Conservation (phyloP, 768 basidiomycete genomes). For the Tricholoma sp. region DNA sequence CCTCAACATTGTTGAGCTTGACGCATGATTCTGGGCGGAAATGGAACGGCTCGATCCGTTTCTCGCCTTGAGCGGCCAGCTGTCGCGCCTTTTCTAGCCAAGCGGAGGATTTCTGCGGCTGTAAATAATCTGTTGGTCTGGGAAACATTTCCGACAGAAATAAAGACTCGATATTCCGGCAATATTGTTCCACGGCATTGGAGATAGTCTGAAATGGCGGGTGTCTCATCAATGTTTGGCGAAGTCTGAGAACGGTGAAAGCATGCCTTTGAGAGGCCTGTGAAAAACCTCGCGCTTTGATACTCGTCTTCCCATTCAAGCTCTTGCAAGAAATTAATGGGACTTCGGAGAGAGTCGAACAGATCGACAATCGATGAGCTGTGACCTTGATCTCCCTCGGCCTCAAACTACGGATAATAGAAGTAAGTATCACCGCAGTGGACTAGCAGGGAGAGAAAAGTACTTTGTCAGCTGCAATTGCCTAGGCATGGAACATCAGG, state of each 20-base stretch:
- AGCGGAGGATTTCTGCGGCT: conserved; percentile 82
- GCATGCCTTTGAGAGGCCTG: conserved; percentile 78
- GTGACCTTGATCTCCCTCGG: conserved; percentile 74
- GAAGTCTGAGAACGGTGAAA: not conserved
- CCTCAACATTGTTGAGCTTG: conserved; percentile 96
- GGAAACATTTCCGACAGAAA: conserved; percentile 98
- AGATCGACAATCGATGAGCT: conserved; percentile 98
- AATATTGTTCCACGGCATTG: conserved; percentile 90
- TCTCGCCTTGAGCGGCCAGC: conserved; percentile 73
- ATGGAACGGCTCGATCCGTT: conserved; percentile 92
- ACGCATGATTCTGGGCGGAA: conserved; percentile 93
- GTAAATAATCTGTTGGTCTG: conserved; percentile 68
- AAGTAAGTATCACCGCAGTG: conserved; percentile 3
- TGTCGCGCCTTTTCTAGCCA: conserved; percentile 85
- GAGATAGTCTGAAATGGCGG: conserved; percentile 65
- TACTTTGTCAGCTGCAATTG: conserved; percentile 63
- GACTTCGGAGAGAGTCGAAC: conserved; percentile 89
- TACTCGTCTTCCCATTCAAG: conserved; percentile 91
- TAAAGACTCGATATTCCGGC: conserved; percentile 76
- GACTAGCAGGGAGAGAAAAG: conserved; percentile 15
- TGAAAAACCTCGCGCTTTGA: conserved; percentile 87
- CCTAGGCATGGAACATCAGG: conserved; percentile 31
- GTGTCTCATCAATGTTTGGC: not conserved
- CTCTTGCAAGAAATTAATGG: conserved; percentile 82
- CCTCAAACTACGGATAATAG: conserved; percentile 52